Evolutionary conservation across 2,329 filamentous ascomycete species (phyloP), one percentile per base, ranked within the genome.

Genomic region (Aspergillus glaucus): DNA sequence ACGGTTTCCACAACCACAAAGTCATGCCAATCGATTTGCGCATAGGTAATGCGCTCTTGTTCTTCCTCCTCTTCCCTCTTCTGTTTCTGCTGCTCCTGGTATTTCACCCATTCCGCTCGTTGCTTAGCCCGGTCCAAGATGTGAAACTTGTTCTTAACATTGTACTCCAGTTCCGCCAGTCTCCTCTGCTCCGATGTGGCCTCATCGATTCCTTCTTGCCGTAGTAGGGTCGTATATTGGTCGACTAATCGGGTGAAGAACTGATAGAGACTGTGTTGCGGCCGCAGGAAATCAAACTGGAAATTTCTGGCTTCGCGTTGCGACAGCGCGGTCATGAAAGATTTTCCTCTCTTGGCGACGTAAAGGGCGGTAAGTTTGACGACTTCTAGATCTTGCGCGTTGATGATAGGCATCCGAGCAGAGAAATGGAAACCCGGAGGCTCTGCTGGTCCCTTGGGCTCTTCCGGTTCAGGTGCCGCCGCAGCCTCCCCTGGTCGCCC

Each of bases 1-100:
- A 98, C 91, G 0, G 91, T 96, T 70, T 96, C 93, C 41, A 96
- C 90, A 17, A 98, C 87, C 30, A 92, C 85, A 61, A 98, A 98
- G 65, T 97, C 92, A 63, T 95, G 88, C 93, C 93, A 98, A 69
- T 98, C 93, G 54, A 98, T 93, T 60, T 93, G 86, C 1, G 87
- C 86, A 68, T 93, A 86, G 46, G 79, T 79, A 44, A 84, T 73
- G 61, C 85, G 84, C 67, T 95, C 88, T 62, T 89, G 83, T 63
- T 94, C 87, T 37, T 86, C 86, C 54, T 91, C 84, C 62, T 94
- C 89, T 62, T 95, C 90, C 64, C 91, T 90, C 75, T 91, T 88
- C 59, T 85, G 82, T 66, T 91, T 92, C 72, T 96, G 88, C 47
- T 84, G 75, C 57, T 93, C 88, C 62, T 93, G 86, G 63, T 83